Base-by-base conservation (phyloP, 108 stramenopile species). In the Schizochytrium sp. region DNA sequence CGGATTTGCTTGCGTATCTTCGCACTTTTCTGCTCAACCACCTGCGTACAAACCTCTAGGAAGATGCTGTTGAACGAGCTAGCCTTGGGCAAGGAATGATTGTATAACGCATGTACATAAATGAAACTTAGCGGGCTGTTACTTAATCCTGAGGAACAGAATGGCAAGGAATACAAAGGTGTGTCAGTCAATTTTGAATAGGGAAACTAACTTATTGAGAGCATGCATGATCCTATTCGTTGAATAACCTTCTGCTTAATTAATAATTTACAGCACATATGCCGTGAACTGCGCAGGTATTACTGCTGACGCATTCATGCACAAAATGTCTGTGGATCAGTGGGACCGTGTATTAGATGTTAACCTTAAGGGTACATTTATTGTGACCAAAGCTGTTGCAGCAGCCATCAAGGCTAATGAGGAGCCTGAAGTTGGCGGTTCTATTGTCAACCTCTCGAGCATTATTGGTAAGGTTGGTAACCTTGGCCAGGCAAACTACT, bases 401-500 rank as follows among this genome's bases (percentile, higher is more conserved):
- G 56, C 61, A 87, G 42, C 61, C 57, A 72, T 57, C 73, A 50
- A 61, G 93, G 50, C 72, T 12, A 56, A 56, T 44, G 47, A 42
- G 53, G 44, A 50, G 45, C 46, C 17, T 15, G 88, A 42, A 64
- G 41, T 15, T 2, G 91, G 92, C 17, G 92, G 92, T 50, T 93
- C 93, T 53, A 95, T 96, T 61, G 92, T 96, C 46, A 96, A 96
- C 76, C 91, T 96, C 73, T 94, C 95, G 8, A 95, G 95, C 4
- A 90, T 96, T 47, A 93, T 96, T 15, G 92, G 93, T 40, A 87
- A 94, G 46, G 88, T 88, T 87, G 96, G 96, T 8, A 96, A 96
- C 87, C 40, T 95, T 47, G 96, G 96, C 44, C 97, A 97, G 91
- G 97, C 97, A 50, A 97, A 97, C 95, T 97, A 97, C 72, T 96